Percentiles rank a stretch among this genome's conserved stretches.
These are phyloP conservation scores for Elsinoe perseae DNA, from an alignment of 2,329 filamentous ascomycete species.

Conservation along the genomic window DNA sequence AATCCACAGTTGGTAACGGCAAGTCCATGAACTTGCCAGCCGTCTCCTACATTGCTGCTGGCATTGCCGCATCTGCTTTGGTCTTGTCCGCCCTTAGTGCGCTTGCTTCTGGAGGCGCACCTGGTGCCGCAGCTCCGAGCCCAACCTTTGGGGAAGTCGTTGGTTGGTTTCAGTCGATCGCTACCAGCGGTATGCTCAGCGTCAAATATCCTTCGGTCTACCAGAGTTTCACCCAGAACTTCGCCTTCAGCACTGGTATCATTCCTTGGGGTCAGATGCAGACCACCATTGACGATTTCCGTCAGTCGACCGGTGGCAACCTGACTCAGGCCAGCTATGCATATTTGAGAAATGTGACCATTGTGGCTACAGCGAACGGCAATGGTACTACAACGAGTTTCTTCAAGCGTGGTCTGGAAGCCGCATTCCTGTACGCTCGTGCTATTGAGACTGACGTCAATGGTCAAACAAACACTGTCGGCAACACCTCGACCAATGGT, in stretches of 20 bases:
- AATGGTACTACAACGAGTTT: constrained; percentile 29
- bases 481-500: constrained; percentile 24
- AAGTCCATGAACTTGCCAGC: constrained; percentile 69
- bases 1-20: constrained; percentile 75
- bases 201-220: constrained; percentile 83
- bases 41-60: constrained; percentile 75
- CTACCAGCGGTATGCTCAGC: constrained; percentile 92
- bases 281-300: constrained; percentile 73
- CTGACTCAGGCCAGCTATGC: constrained; percentile 70
- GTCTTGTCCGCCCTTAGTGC: constrained; percentile 65
- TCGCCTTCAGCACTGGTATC: constrained; percentile 81
- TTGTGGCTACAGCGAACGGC: constrained; percentile 57
- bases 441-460: constrained; percentile 35
- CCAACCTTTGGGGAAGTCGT: constrained; percentile 81
- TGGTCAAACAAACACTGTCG: constrained; percentile 28
- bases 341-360: constrained; percentile 65
- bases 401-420: constrained; percentile 23
- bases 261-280: constrained; percentile 79
- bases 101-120: constrained; percentile 47
- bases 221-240: constrained; percentile 83
- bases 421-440: constrained; percentile 24
- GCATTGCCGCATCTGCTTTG: constrained; percentile 77
- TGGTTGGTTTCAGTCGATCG: constrained; percentile 86
- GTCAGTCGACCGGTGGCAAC: constrained; percentile 74
- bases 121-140: constrained; percentile 58